Base-by-base conservation (phyloP, 495 filamentous ascomycete genomes). In the Aspergillus sclerotioniger region DNA sequence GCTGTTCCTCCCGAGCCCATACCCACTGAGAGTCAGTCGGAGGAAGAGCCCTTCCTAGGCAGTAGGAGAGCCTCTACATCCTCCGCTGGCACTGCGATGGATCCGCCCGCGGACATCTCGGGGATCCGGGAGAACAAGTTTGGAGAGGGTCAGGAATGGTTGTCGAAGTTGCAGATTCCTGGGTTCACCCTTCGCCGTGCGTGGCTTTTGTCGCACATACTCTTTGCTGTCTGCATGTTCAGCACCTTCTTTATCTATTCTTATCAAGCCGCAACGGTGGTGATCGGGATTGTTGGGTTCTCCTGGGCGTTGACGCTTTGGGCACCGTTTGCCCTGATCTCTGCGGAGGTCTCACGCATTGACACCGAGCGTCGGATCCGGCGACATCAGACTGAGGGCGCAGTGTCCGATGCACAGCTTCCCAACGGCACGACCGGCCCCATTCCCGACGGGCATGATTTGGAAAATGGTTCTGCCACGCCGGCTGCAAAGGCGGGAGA, bases 281-380 rank as follows among this genome's bases (percentile, higher is more conserved):
- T 93, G 12, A 87, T 94, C 47, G 89, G 83, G 6, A 67, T 94
- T 12, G 81, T 95, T 57, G 92, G 92, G 16, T 84, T 96, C 54
- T 88, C 87, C 12, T 96, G 92, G 92, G 90, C 92, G 20, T 73
- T 96, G 51, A 90, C 91, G 17, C 80, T 92, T 31, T 96, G 92
- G 92, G 92, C 90, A 0, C 92, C 92, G 0, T 96, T 92, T 77
- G 91, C 92, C 35, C 86, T 96, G 60, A 96, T 96, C 65, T 88
- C 87, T 49, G 87, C 89, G 33, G 92, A 96, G 72, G 90, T 96
- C 43, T 84, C 84, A 49, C 87, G 86, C 52, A 84, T 90, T 31
- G 89, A 96, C 64, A 82, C 86, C 48, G 75, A 87, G 19, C 80
- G 85, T 49, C 86, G 88, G 19, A 71, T 80, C 17, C 77, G 75